Evolutionary conservation across 305 asterid species (phyloP).

Genomic region (Fraxinus ornus): DNA sequence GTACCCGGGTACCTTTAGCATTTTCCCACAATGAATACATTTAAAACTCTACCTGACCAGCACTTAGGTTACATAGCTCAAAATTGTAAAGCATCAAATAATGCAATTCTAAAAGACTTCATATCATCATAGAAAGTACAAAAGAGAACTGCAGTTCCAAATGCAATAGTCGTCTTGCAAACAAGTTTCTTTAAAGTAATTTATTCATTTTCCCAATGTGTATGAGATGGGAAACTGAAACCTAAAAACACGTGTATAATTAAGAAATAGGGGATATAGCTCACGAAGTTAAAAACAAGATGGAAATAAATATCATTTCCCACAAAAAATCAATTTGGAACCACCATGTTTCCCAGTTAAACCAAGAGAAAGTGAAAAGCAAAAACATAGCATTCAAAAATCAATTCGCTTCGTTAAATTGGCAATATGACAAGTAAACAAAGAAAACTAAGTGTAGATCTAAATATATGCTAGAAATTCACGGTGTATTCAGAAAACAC

Average conservation of each 20-base stretch:
- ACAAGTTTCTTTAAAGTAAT: background rate
- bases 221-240: background rate
- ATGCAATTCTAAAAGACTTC: background rate
- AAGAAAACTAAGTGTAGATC: background rate
- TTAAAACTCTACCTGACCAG: background rate
- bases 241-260: background rate
- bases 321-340: background rate
- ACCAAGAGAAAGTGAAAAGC: background rate
- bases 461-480: background rate
- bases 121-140: background rate
- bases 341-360: background rate
- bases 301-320: background rate
- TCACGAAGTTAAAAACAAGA: background rate
- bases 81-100: conserved; percentile 2
- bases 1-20: too few relatives aligned
- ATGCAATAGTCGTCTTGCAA: background rate
- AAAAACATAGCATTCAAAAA: background rate
- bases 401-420: conserved; percentile 2
- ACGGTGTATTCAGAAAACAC: background rate
- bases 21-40: background rate
- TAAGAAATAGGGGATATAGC: background rate
- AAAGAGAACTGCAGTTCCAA: background rate
- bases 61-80: conserved; percentile 2
- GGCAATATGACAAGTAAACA: background rate
- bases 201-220: background rate